Evolutionary conservation across 352 stramenopile species (phyloP).

Genomic region (Pythium apleroticum): DNA sequence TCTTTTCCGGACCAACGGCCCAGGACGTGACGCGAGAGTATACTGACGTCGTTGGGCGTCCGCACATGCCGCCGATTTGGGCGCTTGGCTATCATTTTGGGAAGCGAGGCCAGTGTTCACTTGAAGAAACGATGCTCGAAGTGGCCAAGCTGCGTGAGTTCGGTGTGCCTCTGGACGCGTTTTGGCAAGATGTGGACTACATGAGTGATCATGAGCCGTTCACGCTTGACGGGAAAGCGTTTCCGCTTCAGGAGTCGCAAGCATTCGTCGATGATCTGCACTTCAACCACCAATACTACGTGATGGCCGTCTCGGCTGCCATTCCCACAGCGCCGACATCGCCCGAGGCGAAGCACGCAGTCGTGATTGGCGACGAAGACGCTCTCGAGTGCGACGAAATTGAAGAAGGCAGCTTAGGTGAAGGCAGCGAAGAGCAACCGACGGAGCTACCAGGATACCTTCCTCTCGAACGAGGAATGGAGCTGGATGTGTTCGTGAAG

Average conservation of each 20-base stretch:
- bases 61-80: slow-evolving; percentile 83
- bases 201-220: slow-evolving; percentile 54
- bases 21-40: slow-evolving; percentile 71
- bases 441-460: slow-evolving; percentile 15
- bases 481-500: slow-evolving; percentile 77
- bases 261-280: slow-evolving; percentile 78
- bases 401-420: neutral
- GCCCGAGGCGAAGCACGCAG: neutral
- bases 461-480: slow-evolving; percentile 38
- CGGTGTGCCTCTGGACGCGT: slow-evolving; percentile 72
- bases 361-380: slow-evolving; percentile 10
- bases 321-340: slow-evolving; percentile 32
- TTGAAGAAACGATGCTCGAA: slow-evolving; percentile 35
- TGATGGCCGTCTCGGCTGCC: slow-evolving; percentile 66
- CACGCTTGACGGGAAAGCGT: slow-evolving; percentile 59
- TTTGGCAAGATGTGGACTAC: slow-evolving; percentile 77
- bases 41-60: slow-evolving; percentile 67
- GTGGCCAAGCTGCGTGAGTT: slow-evolving; percentile 37
- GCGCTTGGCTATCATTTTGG: slow-evolving; percentile 84
- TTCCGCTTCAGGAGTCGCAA: slow-evolving; percentile 39
- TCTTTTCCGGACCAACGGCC: slow-evolving; percentile 67
- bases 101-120: slow-evolving; percentile 35
- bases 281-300: slow-evolving; percentile 78
- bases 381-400: neutral
- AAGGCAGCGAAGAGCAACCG: neutral